Evolutionary conservation across 2,329 filamentous ascomycete species (phyloP).

Genomic region (Apiospora malaysiana): DNA sequence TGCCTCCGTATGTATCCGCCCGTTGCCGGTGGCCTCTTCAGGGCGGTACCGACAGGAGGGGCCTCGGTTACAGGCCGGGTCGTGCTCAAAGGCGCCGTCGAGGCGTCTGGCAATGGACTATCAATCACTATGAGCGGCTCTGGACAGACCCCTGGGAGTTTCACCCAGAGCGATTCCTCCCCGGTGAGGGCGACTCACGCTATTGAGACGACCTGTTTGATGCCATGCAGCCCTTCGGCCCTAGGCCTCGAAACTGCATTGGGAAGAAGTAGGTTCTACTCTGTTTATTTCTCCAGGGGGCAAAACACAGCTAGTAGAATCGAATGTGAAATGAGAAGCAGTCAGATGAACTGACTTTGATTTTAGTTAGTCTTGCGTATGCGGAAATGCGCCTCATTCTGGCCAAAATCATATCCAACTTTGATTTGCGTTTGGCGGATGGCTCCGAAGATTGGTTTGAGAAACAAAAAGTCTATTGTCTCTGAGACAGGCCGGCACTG

Average conservation of each 20-base stretch:
- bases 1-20: slow-evolving; percentile 49
- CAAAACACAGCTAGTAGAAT: too few species aligned
- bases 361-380: slow-evolving; percentile 38
- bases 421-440: slow-evolving; percentile 40
- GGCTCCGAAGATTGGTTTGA: slow-evolving; percentile 36
- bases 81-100: slow-evolving; percentile 39
- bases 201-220: slow-evolving; percentile 42
- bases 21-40: slow-evolving; percentile 32
- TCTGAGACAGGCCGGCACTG: slow-evolving; percentile 39
- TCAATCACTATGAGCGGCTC: slow-evolving; percentile 42
- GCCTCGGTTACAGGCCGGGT: slow-evolving; percentile 32
- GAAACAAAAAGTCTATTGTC: slow-evolving; percentile 36
- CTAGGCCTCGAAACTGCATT: slow-evolving; percentile 47
- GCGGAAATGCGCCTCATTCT: slow-evolving; percentile 46
- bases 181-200: slow-evolving; percentile 28
- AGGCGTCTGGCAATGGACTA: slow-evolving; percentile 44
- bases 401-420: slow-evolving; percentile 43
- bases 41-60: slow-evolving; percentile 35
- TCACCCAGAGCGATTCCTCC: slow-evolving; percentile 47
- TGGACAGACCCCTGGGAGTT: slow-evolving; percentile 46
- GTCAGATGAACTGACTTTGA: too few species aligned
- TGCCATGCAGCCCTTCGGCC: slow-evolving; percentile 44
- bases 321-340: too few species aligned
- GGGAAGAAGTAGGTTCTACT: slow-evolving; percentile 38
- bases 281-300: too few species aligned